Conservation (phyloP, 805 yeast genomes). For the Pichia manshurica region DNA sequence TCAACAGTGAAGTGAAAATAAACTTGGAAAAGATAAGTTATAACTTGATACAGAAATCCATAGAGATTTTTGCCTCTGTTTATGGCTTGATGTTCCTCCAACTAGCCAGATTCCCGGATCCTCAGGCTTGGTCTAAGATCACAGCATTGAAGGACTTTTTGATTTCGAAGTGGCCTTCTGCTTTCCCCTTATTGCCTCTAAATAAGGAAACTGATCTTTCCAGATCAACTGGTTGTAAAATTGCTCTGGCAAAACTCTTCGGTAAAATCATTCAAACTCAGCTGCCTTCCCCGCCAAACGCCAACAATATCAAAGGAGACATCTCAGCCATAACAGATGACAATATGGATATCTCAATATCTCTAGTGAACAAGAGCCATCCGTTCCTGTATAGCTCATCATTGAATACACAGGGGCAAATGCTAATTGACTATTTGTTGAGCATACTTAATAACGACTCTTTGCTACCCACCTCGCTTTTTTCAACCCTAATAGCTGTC, state of each 20-base stretch:
- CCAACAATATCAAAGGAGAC: not conserved
- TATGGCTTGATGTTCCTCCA: constrained; percentile 41
- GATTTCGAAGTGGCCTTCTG: constrained; percentile 54
- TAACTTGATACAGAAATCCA: constrained; percentile 20
- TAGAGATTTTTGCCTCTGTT: constrained; percentile 36
- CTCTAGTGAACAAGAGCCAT: constrained; percentile 51
- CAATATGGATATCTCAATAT: constrained; percentile 36
- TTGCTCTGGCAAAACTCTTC: constrained; percentile 71
- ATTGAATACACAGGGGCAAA: constrained; percentile 68
- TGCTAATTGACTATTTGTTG: constrained; percentile 60
- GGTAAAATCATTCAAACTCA: constrained; percentile 54
- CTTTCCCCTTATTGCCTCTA: constrained; percentile 46
- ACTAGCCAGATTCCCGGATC: constrained; percentile 43
- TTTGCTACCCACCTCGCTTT: constrained; percentile 49
- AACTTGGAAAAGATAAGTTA: constrained; percentile 16
- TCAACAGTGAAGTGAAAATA: constrained; percentile 14
- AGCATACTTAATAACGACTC: constrained; percentile 49
- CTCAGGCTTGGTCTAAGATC: constrained; percentile 50
- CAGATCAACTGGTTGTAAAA: constrained; percentile 51
- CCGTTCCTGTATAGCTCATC: constrained; percentile 47
- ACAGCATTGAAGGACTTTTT: constrained; percentile 51
- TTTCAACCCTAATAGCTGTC: constrained; percentile 65
- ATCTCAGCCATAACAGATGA: not conserved
- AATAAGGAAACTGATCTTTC: constrained; percentile 45
- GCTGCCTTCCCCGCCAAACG: constrained; percentile 38